Evolutionary conservation across 208 protist genomes (phyloP), one percentile per base, ranked within the genome.

Genomic region (Vickermania spadyakhi): DNA sequence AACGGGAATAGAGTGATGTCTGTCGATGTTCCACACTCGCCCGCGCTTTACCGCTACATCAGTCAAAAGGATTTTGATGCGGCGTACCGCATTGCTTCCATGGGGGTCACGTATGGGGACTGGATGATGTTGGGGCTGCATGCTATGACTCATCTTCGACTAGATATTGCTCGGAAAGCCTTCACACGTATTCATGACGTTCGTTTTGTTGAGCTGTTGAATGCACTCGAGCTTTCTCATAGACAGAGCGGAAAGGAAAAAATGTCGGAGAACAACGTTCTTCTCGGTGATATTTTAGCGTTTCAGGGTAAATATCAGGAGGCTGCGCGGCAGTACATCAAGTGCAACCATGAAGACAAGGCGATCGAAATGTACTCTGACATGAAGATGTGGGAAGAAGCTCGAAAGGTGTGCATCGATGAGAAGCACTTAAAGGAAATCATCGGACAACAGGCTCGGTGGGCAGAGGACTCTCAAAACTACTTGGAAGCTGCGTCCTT

Each of bases 291-390:
- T 59, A 90, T 97, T 36, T 68, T 96, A 11, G 96, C 96, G 30
- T 97, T 94, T 60, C 93, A 97, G 64, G 94, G 94, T 52, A 95
- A 94, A 67, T 97, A 93, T 73, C 72, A 90, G 21, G 91, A 98
- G 21, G 95, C 95, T 0, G 81, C 95, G 0, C 66, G 81, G 54
- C 71, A 92, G 56, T 98, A 94, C 66, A 60, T 92, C 41, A 93
- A 96, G 69, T 64, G 66, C 22, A 87, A 81, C 50, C 52, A 80
- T 56, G 76, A 91, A 58, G 63, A 85, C 36, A 62, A 72, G 36
- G 90, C 90, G 51, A 91, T 97, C 74, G 89, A 97, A 31, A 97
- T 98, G 92, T 97, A 86, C 75, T 93, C 84, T 53, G 94, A 98
- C 72, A 60, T 98, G 41, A 94, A 96, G 58, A 89, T 96, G 86